These are phyloP conservation scores for Annulohypoxylon moriforme DNA, from an alignment of 495 filamentous ascomycete genomes.

Conservation along the genomic window DNA sequence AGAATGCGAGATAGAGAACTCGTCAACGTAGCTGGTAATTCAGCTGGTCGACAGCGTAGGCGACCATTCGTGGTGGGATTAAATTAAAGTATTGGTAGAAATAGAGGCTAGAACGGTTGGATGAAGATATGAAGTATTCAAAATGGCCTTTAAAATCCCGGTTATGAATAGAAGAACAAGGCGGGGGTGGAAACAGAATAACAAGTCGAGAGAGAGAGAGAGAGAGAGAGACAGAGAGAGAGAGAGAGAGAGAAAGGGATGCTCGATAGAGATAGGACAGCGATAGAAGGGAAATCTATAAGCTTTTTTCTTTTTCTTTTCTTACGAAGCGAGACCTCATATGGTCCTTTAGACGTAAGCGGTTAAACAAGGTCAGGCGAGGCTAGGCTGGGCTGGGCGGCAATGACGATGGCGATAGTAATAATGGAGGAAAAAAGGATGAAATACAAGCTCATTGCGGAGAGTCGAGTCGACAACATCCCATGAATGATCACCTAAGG, in stretches of 20 bases:
- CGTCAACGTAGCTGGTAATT: constrained; percentile 46
- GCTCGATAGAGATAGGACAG: constrained; percentile 16
- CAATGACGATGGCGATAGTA: constrained; percentile 40
- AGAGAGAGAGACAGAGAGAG: constrained; percentile 12
- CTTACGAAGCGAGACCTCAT: constrained; percentile 11
- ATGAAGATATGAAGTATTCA: constrained; percentile 23
- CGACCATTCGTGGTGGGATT: constrained; percentile 39
- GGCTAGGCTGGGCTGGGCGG: constrained; percentile 55
- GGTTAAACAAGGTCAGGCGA: constrained; percentile 45
- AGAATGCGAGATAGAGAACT: background rate
- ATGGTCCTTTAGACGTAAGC: constrained; percentile 14
- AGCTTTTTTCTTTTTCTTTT: background rate
- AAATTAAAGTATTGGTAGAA: constrained; percentile 19
- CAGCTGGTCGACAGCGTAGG: constrained; percentile 40
- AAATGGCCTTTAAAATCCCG: constrained; percentile 11
- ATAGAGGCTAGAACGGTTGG: constrained; percentile 12
- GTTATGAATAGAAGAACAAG: constrained; percentile 2
- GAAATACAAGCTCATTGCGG: constrained; percentile 33
- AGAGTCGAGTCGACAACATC: constrained; percentile 37
- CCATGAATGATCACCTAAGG: background rate
- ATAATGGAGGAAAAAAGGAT: constrained; percentile 16
- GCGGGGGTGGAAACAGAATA: constrained; percentile 24
- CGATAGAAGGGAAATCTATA: constrained; percentile 19
- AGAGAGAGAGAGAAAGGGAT: constrained; percentile 16
- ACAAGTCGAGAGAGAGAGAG: constrained; percentile 12